Conservation (phyloP, 2,329 filamentous ascomycete genomes). For the Trichoderma gracile region DNA sequence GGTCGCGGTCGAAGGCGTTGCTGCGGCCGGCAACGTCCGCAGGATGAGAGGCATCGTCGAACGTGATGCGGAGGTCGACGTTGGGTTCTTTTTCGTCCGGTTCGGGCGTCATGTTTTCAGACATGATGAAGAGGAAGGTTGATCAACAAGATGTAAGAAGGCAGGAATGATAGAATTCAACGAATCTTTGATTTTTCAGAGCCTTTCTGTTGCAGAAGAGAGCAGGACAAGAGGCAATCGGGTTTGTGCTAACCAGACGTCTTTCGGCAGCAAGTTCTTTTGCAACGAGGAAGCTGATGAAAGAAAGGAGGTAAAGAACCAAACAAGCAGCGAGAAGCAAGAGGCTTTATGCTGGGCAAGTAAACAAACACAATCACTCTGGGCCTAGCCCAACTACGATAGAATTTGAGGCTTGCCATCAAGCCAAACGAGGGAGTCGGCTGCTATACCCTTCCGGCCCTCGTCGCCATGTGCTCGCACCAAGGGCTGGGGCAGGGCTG, state of each 20-base stretch:
- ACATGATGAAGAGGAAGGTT: conserved; percentile 26
- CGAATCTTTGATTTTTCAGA: conserved; percentile 13
- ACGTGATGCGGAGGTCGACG: conserved; percentile 33
- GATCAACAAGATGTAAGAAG: neutral
- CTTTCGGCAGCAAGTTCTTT: neutral
- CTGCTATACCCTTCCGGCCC: conserved; percentile 16
- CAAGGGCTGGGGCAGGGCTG: conserved; percentile 4
- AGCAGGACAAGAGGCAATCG: neutral
- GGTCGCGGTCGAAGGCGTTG: conserved; percentile 23
- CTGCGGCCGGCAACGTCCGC: conserved; percentile 26
- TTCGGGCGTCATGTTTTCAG: conserved; percentile 29
- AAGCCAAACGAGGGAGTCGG: neutral
- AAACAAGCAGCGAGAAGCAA: neutral
- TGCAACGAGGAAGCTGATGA: neutral
- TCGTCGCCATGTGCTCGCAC: conserved; percentile 10
- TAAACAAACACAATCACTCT: neutral
- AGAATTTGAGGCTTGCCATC: neutral
- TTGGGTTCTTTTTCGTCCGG: conserved; percentile 31
- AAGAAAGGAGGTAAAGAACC: neutral
- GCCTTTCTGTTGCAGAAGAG: neutral
- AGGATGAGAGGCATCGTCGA: conserved; percentile 31
- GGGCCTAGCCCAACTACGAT: neutral
- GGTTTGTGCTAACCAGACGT: conserved; percentile 8
- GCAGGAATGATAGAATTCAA: neutral
- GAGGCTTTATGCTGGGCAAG: conserved; percentile 10